phyloP scores from a whole-genome alignment of 305 asterid genomes.

The Ilex paraguariensis region DNA sequence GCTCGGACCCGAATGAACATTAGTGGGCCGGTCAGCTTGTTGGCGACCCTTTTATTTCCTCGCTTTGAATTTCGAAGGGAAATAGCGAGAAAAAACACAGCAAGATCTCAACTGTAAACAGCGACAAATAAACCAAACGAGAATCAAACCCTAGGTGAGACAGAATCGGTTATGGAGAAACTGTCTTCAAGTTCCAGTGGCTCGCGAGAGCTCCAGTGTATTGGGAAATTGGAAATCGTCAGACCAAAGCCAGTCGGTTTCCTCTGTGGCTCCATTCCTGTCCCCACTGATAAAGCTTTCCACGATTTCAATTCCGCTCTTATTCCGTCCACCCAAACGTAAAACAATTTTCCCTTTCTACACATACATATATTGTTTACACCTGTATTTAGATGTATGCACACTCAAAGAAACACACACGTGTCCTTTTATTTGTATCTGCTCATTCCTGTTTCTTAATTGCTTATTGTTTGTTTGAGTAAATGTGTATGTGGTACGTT shows the following conservation, averaged over 20 bases:
- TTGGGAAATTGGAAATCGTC: constrained; percentile 72
- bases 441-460: not conserved
- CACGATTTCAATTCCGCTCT: constrained; percentile 59
- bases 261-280: constrained; percentile 83
- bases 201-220: constrained; percentile 71
- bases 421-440: not conserved
- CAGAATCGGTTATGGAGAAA: constrained; percentile 29
- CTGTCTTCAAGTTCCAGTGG: constrained; percentile 25
- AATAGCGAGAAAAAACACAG: no score
- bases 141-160: constrained; percentile 9
- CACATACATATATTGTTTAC: not conserved
- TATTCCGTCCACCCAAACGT: constrained; percentile 64
- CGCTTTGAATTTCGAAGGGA: no score
- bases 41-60: no score
- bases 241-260: constrained; percentile 73
- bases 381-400: not conserved
- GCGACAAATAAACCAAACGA: not conserved
- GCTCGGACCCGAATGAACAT: no score
- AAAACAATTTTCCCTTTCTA: constrained; percentile 4
- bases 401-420: not conserved
- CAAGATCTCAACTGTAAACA: no score
- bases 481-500: no score
- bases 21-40: no score
- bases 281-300: constrained; percentile 70
- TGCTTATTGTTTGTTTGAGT: not conserved